A percentile compares a stretch with the other conserved stretches of the same genome.
Evolutionary conservation across 2,329 filamentous ascomycete genomes (phyloP).

Genomic region (Trichoderma aggressivum): DNA sequence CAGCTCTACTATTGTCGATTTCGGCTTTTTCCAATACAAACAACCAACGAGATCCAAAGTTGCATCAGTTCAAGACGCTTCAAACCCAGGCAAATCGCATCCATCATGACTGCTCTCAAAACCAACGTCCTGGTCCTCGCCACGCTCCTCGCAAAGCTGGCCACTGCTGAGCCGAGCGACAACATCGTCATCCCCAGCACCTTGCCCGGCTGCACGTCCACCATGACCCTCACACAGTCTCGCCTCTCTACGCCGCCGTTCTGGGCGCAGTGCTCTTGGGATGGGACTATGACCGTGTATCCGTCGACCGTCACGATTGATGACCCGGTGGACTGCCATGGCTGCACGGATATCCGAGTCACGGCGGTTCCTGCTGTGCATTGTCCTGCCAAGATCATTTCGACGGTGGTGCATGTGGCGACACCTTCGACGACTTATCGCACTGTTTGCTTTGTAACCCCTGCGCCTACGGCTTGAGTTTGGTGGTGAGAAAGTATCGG

Average conservation of each 20-base stretch:
- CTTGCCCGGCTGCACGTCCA: constrained; percentile 23
- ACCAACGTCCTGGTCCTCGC: background rate
- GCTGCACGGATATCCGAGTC: constrained; percentile 29
- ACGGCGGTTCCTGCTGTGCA: constrained; percentile 21
- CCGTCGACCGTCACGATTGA: constrained; percentile 28
- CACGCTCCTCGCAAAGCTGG: background rate
- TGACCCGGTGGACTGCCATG: constrained; percentile 32
- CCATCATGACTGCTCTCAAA: background rate
- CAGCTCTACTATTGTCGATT: background rate
- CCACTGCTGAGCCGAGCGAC: background rate
- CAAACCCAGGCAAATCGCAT: background rate
- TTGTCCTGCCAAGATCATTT: constrained; percentile 29
- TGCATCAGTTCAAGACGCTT: background rate
- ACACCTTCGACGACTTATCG: constrained; percentile 28
- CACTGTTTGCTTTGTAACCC: constrained; percentile 28
- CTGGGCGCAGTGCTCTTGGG: constrained; percentile 27
- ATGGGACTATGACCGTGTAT: constrained; percentile 28
- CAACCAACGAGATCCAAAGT: background rate
- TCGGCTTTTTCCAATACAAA: background rate
- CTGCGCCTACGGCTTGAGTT: background rate
- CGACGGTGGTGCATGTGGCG: constrained; percentile 20
- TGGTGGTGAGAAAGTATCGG: background rate
- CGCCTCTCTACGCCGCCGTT: constrained; percentile 29
- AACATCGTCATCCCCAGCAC: background rate
- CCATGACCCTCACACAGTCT: constrained; percentile 27